Evolutionary conservation across 805 yeast species (phyloP).

Genomic region (Pichia deserticola): DNA sequence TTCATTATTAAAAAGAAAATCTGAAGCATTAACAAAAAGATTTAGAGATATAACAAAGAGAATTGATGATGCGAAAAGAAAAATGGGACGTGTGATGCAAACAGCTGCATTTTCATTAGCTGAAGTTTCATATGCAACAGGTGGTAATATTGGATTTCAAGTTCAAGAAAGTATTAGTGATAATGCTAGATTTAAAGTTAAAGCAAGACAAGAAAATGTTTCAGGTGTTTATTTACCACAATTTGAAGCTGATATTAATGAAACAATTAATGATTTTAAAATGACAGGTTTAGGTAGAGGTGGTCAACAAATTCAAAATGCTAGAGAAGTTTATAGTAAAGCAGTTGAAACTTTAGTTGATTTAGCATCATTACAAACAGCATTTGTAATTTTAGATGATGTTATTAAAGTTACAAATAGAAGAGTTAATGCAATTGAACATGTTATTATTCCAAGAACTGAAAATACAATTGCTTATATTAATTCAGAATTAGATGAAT

Average conservation of each 20-base stretch:
- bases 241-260: slow-evolving; percentile 78
- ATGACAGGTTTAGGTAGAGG: slow-evolving; percentile 97
- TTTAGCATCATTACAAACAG: slow-evolving; percentile 92
- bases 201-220: slow-evolving; percentile 91
- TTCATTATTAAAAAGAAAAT: slow-evolving; percentile 84
- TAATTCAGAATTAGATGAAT: slow-evolving; percentile 92
- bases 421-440: slow-evolving; percentile 98
- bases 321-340: slow-evolving; percentile 84
- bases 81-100: slow-evolving; percentile 98
- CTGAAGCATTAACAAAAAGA: slow-evolving; percentile 93
- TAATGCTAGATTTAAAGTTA: slow-evolving; percentile 82
- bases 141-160: slow-evolving; percentile 91
- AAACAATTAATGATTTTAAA: slow-evolving; percentile 85
- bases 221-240: slow-evolving; percentile 93
- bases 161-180: slow-evolving; percentile 85
- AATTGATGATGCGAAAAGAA: slow-evolving; percentile 90
- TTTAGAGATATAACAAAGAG: slow-evolving; percentile 92
- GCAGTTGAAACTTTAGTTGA: slow-evolving; percentile 97
- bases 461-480: slow-evolving; percentile 89
- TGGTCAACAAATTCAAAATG: slow-evolving; percentile 95
- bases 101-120: slow-evolving; percentile 96
- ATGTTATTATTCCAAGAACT: slow-evolving; percentile 94
- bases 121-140: slow-evolving; percentile 95
- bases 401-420: slow-evolving; percentile 96
- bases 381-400: slow-evolving; percentile 92